A percentile compares a stretch with the other conserved stretches of the same genome.
These are phyloP conservation scores for Arthroderma uncinatum DNA, from an alignment of 2,329 filamentous ascomycete genomes.

Conservation along the genomic window DNA sequence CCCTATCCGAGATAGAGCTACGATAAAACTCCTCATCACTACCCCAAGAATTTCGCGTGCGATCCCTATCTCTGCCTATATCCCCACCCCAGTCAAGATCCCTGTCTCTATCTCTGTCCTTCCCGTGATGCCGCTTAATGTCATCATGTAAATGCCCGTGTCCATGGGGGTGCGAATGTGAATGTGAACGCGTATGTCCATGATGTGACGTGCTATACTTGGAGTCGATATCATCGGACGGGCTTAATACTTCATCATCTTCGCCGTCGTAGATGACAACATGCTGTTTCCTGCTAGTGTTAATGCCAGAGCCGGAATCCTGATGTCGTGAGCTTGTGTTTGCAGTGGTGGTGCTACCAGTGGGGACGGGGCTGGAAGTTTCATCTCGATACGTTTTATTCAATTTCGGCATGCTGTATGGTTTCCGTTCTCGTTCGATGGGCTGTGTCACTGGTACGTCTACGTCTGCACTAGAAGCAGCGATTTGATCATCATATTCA, in stretches of 20 bases:
- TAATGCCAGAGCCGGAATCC: not conserved
- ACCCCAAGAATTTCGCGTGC: slow-evolving; percentile 21
- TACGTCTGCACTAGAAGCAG: not conserved
- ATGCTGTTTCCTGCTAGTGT: not conserved
- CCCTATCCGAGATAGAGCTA: slow-evolving; percentile 11
- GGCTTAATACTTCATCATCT: not conserved
- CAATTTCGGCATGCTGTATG: slow-evolving; percentile 50
- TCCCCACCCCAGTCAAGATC: not conserved
- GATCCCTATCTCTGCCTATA: slow-evolving; percentile 6
- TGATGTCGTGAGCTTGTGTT: not conserved
- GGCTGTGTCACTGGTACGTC: slow-evolving; percentile 26
- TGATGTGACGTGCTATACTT: not conserved
- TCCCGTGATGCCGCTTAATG: not conserved
- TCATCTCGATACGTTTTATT: slow-evolving; percentile 47
- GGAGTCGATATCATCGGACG: not conserved
- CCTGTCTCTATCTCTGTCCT: slow-evolving; percentile 2
- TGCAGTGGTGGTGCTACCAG: not conserved
- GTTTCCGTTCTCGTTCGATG: slow-evolving; percentile 55
- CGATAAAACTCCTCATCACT: slow-evolving; percentile 33
- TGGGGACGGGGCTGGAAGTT: not conserved
- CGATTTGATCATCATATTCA: slow-evolving; percentile 26
- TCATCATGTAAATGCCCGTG: not conserved
- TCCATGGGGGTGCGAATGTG: not conserved
- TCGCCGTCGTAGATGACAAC: not conserved
- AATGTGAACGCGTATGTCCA: not conserved